These are phyloP conservation scores for Coemansia sp. DNA, from an alignment of 192 early-diverging fungal genomes.

Conservation along the genomic window DNA sequence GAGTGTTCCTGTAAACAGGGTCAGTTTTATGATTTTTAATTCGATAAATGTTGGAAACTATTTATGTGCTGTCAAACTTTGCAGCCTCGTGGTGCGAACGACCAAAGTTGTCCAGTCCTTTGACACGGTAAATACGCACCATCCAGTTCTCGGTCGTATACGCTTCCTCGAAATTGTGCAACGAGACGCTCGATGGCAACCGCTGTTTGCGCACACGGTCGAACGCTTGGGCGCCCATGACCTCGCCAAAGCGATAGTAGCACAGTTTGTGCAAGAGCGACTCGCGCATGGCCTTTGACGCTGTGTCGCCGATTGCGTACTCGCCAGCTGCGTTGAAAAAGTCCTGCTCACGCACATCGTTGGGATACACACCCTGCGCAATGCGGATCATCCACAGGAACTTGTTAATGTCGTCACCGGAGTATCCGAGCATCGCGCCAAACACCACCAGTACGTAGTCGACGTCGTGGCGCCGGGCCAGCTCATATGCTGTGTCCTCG, in stretches of 20 bases:
- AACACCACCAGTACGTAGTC: constrained; percentile 97
- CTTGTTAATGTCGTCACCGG: constrained; percentile 99
- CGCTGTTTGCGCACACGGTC: constrained; percentile 84
- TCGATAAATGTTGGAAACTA: neutral
- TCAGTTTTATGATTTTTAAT: too few species aligned
- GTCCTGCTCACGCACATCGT: constrained; percentile 82
- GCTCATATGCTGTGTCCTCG: constrained; percentile 90
- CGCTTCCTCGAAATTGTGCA: constrained; percentile 89
- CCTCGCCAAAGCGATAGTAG: constrained; percentile 92
- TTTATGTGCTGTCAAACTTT: constrained; percentile 8
- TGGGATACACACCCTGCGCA: constrained; percentile 94
- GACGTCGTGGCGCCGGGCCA: constrained; percentile 91
- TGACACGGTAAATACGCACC: constrained; percentile 98
- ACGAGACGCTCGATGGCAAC: constrained; percentile 75
- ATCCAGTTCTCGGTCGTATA: constrained; percentile 96
- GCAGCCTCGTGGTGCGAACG: constrained; percentile 52
- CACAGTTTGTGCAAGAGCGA: constrained; percentile 97
- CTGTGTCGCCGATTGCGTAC: constrained; percentile 89
- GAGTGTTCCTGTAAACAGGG: constrained; percentile 73
- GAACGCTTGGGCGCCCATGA: constrained; percentile 71
- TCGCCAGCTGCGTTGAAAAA: constrained; percentile 90
- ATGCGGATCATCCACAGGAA: constrained; percentile 99
- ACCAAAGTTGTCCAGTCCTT: constrained; percentile 91
- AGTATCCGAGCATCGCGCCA: constrained; percentile 95
- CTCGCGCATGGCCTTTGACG: constrained; percentile 85